These are phyloP conservation scores for Paecilomyces formosus DNA, from an alignment of 2,329 filamentous ascomycete genomes.

Conservation along the genomic window DNA sequence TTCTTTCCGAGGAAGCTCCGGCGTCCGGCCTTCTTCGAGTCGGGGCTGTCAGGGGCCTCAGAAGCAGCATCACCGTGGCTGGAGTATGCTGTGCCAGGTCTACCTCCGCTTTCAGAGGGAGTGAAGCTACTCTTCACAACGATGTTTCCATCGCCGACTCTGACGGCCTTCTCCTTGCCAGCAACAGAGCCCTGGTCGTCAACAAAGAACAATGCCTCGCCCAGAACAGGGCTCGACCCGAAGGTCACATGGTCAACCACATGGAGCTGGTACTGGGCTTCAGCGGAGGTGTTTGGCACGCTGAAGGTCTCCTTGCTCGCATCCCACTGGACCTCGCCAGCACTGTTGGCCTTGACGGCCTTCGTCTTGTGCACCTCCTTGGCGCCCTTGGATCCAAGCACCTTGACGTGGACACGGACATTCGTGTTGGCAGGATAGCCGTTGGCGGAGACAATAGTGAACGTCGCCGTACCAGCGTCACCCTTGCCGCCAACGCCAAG, in stretches of 20 bases:
- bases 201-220: slow-evolving; percentile 85
- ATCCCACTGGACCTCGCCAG: slow-evolving; percentile 61
- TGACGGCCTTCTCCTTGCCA: slow-evolving; percentile 64
- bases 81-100: slow-evolving; percentile 29
- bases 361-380: slow-evolving; percentile 91
- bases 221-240: slow-evolving; percentile 73
- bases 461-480: slow-evolving; percentile 67
- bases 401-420: slow-evolving; percentile 67
- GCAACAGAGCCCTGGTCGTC: slow-evolving; percentile 63
- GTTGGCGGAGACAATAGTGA: slow-evolving; percentile 70
- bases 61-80: slow-evolving; percentile 16
- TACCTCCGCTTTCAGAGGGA: slow-evolving; percentile 36
- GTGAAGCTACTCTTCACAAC: slow-evolving; percentile 67
- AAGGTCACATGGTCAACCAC: slow-evolving; percentile 83
- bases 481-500: slow-evolving; percentile 46
- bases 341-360: slow-evolving; percentile 62
- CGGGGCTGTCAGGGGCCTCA: slow-evolving; percentile 29
- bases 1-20: slow-evolving; percentile 42
- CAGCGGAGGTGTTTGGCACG: slow-evolving; percentile 62
- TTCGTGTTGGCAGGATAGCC: slow-evolving; percentile 72
- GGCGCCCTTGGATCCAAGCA: slow-evolving; percentile 56
- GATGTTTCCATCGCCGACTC: slow-evolving; percentile 65
- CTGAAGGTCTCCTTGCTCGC: slow-evolving; percentile 64
- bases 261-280: slow-evolving; percentile 77
- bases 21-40: slow-evolving; percentile 32